Percentiles rank a stretch among this genome's conserved stretches.
phyloP scores from a whole-genome alignment of 1,139 yeast species.

The Protomyces inouyei region DNA sequence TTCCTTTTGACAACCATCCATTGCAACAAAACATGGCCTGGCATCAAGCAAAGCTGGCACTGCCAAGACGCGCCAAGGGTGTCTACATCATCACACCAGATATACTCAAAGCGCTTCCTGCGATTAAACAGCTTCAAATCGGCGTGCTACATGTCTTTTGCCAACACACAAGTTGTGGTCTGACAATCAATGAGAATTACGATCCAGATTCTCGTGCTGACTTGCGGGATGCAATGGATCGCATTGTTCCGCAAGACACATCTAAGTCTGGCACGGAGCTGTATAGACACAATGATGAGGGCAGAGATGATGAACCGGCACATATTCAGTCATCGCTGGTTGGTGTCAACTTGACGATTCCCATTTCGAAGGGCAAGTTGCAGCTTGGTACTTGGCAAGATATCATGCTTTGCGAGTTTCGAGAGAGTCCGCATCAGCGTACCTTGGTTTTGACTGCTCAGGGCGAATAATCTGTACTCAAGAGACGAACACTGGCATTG shows the following conservation, averaged over 20 bases:
- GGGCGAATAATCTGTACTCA: slow-evolving; percentile 43
- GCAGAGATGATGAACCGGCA: slow-evolving; percentile 73
- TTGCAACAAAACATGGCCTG: background rate
- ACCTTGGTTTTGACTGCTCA: slow-evolving; percentile 68
- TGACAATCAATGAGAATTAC: slow-evolving; percentile 72
- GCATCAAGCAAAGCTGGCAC: slow-evolving; percentile 28
- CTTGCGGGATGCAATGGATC: slow-evolving; percentile 58
- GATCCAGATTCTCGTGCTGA: slow-evolving; percentile 73
- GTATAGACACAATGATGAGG: slow-evolving; percentile 67
- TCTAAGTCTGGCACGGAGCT: slow-evolving; percentile 38
- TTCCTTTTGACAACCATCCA: background rate
- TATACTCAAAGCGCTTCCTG: slow-evolving; percentile 53
- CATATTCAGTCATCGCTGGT: slow-evolving; percentile 56
- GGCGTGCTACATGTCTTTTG: slow-evolving; percentile 64
- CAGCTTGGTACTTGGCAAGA: slow-evolving; percentile 87
- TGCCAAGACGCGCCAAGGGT: slow-evolving; percentile 60
- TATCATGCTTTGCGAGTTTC: slow-evolving; percentile 66
- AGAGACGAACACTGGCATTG: no score
- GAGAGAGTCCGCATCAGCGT: slow-evolving; percentile 59
- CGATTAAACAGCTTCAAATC: slow-evolving; percentile 53
- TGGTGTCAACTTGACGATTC: slow-evolving; percentile 63
- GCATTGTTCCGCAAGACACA: slow-evolving; percentile 57
- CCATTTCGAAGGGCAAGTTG: slow-evolving; percentile 61
- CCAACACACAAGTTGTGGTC: slow-evolving; percentile 74
- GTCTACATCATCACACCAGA: slow-evolving; percentile 69